phyloP scores from a whole-genome alignment of 306 rosid genomes.

The Rosa chinensis region DNA sequence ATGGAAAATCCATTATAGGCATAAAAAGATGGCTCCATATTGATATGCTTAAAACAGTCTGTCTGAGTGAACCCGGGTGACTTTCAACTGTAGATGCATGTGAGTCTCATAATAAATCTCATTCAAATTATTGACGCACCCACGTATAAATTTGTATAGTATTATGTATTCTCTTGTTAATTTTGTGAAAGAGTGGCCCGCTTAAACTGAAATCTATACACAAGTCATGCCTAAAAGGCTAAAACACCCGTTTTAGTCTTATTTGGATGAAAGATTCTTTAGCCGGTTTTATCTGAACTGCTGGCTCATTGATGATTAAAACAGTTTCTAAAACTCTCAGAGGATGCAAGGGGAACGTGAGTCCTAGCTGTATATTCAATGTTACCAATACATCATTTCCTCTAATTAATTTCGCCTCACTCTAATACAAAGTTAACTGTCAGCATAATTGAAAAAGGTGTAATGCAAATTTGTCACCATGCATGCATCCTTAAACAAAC shows the following conservation, averaged over 20 bases:
- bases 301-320: background rate
- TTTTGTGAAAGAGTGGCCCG: background rate
- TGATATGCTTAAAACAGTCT: background rate
- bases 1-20: no score
- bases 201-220: background rate
- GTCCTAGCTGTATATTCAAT: conserved; percentile 9
- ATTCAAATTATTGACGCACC: background rate
- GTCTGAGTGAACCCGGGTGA: background rate
- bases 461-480: conserved; percentile 12
- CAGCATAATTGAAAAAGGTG: background rate
- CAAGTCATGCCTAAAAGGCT: background rate
- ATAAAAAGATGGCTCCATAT: no score
- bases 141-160: no score
- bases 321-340: conserved; percentile 6
- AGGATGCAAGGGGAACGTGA: background rate
- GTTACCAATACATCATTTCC: conserved; percentile 7
- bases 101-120: background rate
- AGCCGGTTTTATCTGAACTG: background rate
- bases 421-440: background rate
- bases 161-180: no score
- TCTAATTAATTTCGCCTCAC: background rate
- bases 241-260: background rate
- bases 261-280: background rate
- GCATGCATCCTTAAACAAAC: background rate
- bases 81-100: background rate